Base-by-base conservation (phyloP, 805 yeast genomes). In the Hagleromyces aurorensis region DNA sequence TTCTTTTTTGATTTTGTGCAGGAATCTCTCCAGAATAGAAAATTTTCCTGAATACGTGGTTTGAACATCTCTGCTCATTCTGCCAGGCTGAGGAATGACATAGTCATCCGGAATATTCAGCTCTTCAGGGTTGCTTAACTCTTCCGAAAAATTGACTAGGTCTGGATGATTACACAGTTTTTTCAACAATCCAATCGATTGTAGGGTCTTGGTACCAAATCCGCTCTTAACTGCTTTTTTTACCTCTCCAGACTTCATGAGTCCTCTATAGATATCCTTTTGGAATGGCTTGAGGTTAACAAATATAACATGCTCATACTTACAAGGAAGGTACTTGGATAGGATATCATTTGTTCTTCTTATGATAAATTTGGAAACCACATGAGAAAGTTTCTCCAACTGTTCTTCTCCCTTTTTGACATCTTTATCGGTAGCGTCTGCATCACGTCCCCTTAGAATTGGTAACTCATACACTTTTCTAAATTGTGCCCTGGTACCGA, bases 81-180 rank as follows among this genome's bases (percentile, higher is more conserved):
- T 42, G 8, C 41, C 11, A 16, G 27, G 26, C 6, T 37, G 29
- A 45, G 45, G 41, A 16, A 35, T 30, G 5, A 50, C 45, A 49
- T 81, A 89, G 32, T 81, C 93, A 1, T 75, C 81, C 0, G 96
- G 96, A 4, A 81, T 67, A 6, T 37, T 13, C 15, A 79, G 54
- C 9, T 58, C 43, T 0, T 91, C 93, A 37, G 72, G 74, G n/a
- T 85, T 61, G 5, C 35, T 53, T 6, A 50, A 28, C 37, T 86
- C 96, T 7, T 72, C 75, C 0, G 85, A 81, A 21, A 91, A 61
- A 36, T 77, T 68, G 25, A 91, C 54, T 32, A 91, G 59, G 48
- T 85, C 93, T 0, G 98, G 98, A 57, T 91, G 98, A 39, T 82
- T 91, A 56, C 97, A 89, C 20, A 91, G 65, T 53, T 91, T 91